Base-by-base conservation (phyloP, 208 protist genomes). In the Vickermania spadyakhi region DNA sequence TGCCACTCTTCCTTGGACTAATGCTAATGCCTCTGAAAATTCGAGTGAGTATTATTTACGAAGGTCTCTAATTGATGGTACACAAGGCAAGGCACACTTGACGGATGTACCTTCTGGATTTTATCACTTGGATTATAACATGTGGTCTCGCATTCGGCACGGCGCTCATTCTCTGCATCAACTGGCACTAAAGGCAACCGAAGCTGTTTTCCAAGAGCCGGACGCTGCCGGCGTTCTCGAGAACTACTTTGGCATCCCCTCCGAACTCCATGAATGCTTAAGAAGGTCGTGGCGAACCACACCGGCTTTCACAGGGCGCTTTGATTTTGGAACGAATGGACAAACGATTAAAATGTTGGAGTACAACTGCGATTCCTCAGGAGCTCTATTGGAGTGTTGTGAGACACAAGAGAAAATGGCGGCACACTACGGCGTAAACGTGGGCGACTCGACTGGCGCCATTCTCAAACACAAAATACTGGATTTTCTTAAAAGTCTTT, bases 381-480 rank as follows among this genome's bases (percentile, higher is more conserved):
- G 68, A 11, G 83, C 75, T 5, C 62, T 94, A 55, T 64, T 91
- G 18, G 81, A 94, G 75, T 86, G 82, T 66, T 84, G 81, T 61
- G 72, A 77, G 58, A 94, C 84, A n/a, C 83, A 91, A 60, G 73
- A 85, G 31, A 90, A 91, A 66, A 86, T 86, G 70, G 77, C 86
- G 3, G 50, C 73, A n/a, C 68, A 72, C 51, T 83, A 89, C 65
- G 72, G 76, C 31, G 58, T 91, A 21, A 65, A 68, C 26, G 49
- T 69, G 26, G 83, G 81, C 45, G 72, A 52, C 29, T 93, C 81
- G n/a, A 79, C 81, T 2, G 83, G 86, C 1, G 83, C 79, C 27
- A 83, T 90, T 58, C 72, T 88, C 0, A 66, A 56, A 49, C 60
- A 58, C 13, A 89, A 86, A 55, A 75, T 71, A 51, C 72, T 84